These are phyloP conservation scores for Penicillium dipodomyicola DNA, from an alignment of 495 filamentous ascomycete species.

Conservation along the genomic window DNA sequence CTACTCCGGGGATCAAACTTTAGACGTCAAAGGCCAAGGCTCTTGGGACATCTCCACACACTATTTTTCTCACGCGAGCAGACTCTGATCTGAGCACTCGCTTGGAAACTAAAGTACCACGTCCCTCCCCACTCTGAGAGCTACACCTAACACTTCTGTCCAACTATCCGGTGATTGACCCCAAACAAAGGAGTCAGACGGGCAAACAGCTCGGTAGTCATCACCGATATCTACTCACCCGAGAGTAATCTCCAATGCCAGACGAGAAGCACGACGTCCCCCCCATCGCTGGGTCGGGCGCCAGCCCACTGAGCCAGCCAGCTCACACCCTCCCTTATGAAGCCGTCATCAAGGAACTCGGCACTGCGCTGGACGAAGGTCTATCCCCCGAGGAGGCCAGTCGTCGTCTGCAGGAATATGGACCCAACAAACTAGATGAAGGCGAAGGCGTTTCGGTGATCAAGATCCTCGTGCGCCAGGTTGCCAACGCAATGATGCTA, in stretches of 20 bases:
- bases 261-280: slow-evolving; percentile 3
- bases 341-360: slow-evolving; percentile 52
- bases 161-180: not conserved
- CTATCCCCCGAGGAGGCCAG: slow-evolving; percentile 53
- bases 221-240: not conserved
- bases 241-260: slow-evolving; percentile 4
- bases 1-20: not conserved
- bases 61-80: not conserved
- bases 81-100: not conserved
- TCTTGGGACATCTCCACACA: not conserved
- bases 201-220: not conserved
- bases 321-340: slow-evolving; percentile 56
- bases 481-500: slow-evolving; percentile 60
- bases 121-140: too few species aligned
- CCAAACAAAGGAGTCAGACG: not conserved
- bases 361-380: slow-evolving; percentile 52
- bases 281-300: slow-evolving; percentile 6
- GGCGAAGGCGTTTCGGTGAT: slow-evolving; percentile 46
- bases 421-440: slow-evolving; percentile 55
- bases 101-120: not conserved
- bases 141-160: not conserved
- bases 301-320: slow-evolving; percentile 46
- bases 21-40: not conserved
- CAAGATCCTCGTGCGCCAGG: slow-evolving; percentile 51
- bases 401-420: slow-evolving; percentile 48